Evolutionary conservation across 331 rosid genomes (phyloP).

Genomic region (Rosa hybrid): DNA sequence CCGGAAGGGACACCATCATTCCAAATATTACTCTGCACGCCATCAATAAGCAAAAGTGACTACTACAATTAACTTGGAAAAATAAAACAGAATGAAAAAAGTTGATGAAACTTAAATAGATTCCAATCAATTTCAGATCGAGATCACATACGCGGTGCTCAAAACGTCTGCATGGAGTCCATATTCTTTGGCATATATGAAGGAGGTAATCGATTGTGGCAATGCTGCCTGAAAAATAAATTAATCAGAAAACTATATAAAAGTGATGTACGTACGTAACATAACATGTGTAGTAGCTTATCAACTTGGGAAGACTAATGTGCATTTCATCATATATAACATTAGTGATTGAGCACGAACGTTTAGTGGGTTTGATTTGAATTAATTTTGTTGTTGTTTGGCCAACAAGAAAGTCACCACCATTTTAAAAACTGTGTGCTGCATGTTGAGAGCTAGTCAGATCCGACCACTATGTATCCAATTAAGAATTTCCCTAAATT

Average conservation of each 20-base stretch:
- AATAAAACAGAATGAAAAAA: background rate
- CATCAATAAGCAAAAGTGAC: background rate
- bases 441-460: slow-evolving; percentile 26
- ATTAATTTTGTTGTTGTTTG: background rate
- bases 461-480: background rate
- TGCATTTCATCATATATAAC: background rate
- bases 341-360: background rate
- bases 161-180: slow-evolving; percentile 84
- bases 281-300: background rate
- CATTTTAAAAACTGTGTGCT: background rate
- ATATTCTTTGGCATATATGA: slow-evolving; percentile 89
- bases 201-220: slow-evolving; percentile 94
- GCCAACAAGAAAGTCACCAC: background rate
- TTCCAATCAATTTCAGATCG: background rate
- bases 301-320: background rate
- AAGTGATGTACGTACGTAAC: background rate
- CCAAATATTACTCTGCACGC: slow-evolving; percentile 88
- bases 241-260: background rate
- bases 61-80: background rate
- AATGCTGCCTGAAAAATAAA: slow-evolving; percentile 66
- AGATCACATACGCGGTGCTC: slow-evolving; percentile 87
- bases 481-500: background rate
- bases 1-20: slow-evolving; percentile 70
- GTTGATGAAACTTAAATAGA: background rate
- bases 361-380: background rate